Base-by-base conservation (phyloP, 1,284 basidiomycete genomes). In the Cronartium quercuum region DNA sequence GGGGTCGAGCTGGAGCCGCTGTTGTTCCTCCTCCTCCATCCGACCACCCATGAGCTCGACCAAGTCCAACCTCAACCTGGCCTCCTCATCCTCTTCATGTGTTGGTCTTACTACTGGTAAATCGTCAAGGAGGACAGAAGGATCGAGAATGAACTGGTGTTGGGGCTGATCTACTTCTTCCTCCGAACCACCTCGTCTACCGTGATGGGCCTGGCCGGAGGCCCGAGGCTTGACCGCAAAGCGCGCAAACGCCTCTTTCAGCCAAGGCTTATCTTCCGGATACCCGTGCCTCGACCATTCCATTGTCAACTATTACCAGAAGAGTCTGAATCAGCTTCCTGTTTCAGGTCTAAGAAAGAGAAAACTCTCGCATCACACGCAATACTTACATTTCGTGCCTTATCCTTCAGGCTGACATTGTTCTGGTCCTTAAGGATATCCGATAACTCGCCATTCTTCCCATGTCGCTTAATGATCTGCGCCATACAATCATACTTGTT, bases 401-500 rank as follows among this genome's bases (percentile, higher is more conserved):
- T 73, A 57, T 73, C 69, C 40, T 73, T 73, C 37, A 73, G 60
- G 21, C 69, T 73, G 15, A 73, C 69, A 42, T 73, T 73, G 37
- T 73, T 73, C 18, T 73, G 69, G 57, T 73, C 69, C 21, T 65
- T 73, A 0, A 73, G 21, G 10, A 35, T 42, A 40, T 73, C 69
- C 21, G 62, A 65, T 9, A 73, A 35, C 29, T 73, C 69, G 3
- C 69, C 69, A 24, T 64, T 55, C 21, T 57, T 38, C 7, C 69
- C 69, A 58, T 73, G 69, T 13, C 69, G 61, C 37, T 73, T 73
- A 37, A 73, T 73, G 63, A 73, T 73, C 40, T 73, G 69, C n/a
- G 69, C 69, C 69, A 73, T 73, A 35, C 69, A 73, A 57, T 73
- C 69, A 38, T 73, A 73, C 69, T 73, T 73, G 37, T 66, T 66